These are phyloP conservation scores for Phytophthora pini DNA, from an alignment of 352 stramenopile genomes.

Conservation along the genomic window DNA sequence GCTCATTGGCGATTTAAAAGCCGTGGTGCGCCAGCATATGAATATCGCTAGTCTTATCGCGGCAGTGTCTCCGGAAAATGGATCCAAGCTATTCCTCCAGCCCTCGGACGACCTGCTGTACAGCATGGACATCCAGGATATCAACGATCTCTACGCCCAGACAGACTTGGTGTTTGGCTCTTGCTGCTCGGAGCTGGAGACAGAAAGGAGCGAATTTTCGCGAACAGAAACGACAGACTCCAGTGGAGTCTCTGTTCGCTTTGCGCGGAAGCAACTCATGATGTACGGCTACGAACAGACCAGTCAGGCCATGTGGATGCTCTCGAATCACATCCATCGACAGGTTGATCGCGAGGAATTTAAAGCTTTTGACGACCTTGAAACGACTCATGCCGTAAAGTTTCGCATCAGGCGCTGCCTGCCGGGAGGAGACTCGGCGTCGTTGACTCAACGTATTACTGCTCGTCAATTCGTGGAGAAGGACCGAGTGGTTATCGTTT, in stretches of 20 bases:
- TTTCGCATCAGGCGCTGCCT: background rate
- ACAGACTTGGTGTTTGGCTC: slow-evolving; percentile 4
- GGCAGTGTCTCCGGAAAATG: background rate
- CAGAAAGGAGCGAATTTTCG: background rate
- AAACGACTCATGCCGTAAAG: background rate
- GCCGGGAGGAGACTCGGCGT: background rate
- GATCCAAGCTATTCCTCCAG: background rate
- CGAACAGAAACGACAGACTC: background rate
- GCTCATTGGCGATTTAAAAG: background rate
- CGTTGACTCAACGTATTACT: background rate
- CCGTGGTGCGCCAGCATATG: background rate
- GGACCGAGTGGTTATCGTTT: slow-evolving; percentile 2
- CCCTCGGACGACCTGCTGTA: background rate
- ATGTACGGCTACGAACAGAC: slow-evolving; percentile 4
- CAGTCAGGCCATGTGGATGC: background rate
- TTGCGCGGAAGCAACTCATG: background rate
- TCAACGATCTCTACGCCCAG: background rate
- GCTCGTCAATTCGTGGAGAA: slow-evolving; percentile 2
- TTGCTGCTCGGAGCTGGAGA: background rate
- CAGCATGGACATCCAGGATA: slow-evolving; percentile 3
- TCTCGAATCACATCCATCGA: background rate
- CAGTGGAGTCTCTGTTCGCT: background rate
- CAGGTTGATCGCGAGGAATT: slow-evolving; percentile 5
- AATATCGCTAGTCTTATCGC: background rate
- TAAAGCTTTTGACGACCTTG: background rate